Base-by-base conservation (phyloP, 768 basidiomycete species). In the Phylloporus sp. region DNA sequence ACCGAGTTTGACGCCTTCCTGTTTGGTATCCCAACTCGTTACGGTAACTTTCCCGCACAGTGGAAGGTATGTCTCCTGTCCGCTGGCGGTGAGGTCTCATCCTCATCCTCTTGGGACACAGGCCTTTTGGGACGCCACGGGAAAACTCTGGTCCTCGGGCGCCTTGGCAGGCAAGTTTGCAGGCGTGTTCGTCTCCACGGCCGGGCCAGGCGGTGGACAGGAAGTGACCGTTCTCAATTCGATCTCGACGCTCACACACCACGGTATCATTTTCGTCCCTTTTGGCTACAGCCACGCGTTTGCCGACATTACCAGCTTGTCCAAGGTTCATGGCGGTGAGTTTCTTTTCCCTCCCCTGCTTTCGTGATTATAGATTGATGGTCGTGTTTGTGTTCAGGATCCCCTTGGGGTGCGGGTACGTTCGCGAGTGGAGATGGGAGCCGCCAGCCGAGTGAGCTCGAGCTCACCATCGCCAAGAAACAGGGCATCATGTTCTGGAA, bases 351-450 rank as follows among this genome's bases (percentile, higher is more conserved):
- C 34, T 34, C 18, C 23, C 15, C 15, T 36, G 13, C 5, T 10
- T 26, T 15, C 6, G 5, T 1, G 1, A 17, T 1, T 24, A 14
- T 31, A 10, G 17, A 14, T 11, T 49, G 32, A 49, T 13, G 15
- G 24, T 26, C 8, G n/a, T 15, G 39, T 42, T 41, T 31, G 46
- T 33, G n/a, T 41, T 37, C 41, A 82, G 84, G 84, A 22, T 83
- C 84, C 7, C 79, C 87, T 14, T 90, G 81, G 78, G 88, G 88
- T 42, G 84, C 87, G n/a, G 84, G 82, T 20, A 78, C 82, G 7
- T 72, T 73, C 44, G 74, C 80, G 18, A 72, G 62, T 2, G 29
- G 60, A 4, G 67, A 72, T 50, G 81, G 80, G 3, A 58, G 66
- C 3, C 78, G 81, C 42, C 63, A 73, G 53, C 80, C 84, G 3